These are phyloP conservation scores for Malbranchea zuffiana DNA, from an alignment of 2,329 filamentous ascomycete species.

Conservation along the genomic window DNA sequence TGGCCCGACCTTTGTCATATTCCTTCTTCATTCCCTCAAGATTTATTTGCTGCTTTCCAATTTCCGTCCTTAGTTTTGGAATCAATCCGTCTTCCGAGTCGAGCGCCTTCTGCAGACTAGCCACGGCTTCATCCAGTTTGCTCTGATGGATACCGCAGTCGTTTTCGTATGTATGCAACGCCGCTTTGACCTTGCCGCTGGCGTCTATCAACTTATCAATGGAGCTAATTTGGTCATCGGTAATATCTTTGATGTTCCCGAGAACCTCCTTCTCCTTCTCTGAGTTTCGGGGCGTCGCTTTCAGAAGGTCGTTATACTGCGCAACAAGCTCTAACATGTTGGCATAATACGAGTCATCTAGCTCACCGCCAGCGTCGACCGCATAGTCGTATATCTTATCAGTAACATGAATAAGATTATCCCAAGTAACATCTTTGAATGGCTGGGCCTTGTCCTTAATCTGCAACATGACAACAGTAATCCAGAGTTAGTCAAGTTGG, in stretches of 20 bases:
- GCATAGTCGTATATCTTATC: background rate
- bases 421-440: background rate
- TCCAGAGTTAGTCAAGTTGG: too few relatives aligned
- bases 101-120: background rate
- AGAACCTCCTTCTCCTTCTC: background rate
- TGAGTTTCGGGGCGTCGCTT: background rate
- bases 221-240: background rate
- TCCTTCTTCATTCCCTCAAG: background rate
- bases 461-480: background rate
- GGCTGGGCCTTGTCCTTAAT: background rate
- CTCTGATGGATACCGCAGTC: background rate
- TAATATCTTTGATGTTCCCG: background rate
- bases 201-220: background rate
- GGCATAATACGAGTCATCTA: background rate
- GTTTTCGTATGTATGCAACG: background rate
- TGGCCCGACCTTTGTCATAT: slow-evolving; percentile 1
- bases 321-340: background rate
- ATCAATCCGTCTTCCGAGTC: background rate
- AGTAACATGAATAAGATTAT: background rate
- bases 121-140: background rate
- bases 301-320: slow-evolving; percentile 1
- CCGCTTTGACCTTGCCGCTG: background rate
- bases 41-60: background rate
- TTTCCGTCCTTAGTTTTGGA: background rate
- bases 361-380: background rate